These are phyloP conservation scores for Aureobasidium uvarum DNA, from an alignment of 2,329 filamentous ascomycete species.

Conservation along the genomic window DNA sequence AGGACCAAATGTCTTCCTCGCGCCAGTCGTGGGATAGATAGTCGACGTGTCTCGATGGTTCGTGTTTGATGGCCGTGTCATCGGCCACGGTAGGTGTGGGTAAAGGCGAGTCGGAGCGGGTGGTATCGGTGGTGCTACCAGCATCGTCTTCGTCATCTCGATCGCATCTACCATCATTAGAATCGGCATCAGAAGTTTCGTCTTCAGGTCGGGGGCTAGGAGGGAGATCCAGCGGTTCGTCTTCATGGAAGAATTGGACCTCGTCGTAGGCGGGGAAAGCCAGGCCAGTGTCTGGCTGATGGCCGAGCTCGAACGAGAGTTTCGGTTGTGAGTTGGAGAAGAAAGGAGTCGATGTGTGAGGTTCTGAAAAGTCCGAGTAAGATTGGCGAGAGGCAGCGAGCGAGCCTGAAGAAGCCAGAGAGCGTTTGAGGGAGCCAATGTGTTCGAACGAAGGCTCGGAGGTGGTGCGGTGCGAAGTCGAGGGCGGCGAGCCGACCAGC, in stretches of 20 bases:
- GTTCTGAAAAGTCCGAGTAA: conserved; percentile 33
- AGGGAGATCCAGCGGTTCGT: conserved; percentile 42
- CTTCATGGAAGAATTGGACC: conserved; percentile 31
- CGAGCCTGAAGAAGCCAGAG: conserved; percentile 36
- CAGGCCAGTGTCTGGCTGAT: conserved; percentile 50
- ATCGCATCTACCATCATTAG: conserved; percentile 41
- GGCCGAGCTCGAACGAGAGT: conserved; percentile 59
- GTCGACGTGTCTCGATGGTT: conserved; percentile 87
- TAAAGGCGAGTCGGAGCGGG: conserved; percentile 58
- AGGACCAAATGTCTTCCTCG: conserved; percentile 96
- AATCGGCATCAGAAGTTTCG: conserved; percentile 37
- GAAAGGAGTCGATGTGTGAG: conserved; percentile 52
- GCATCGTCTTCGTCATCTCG: conserved; percentile 34
- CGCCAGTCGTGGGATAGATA: conserved; percentile 91
- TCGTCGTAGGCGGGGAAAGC: conserved; percentile 48
- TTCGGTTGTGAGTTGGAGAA: conserved; percentile 64
- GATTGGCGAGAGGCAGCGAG: conserved; percentile 34
- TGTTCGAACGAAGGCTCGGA: conserved; percentile 36
- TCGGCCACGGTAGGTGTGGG: conserved; percentile 66
- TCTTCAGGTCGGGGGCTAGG: conserved; percentile 31
- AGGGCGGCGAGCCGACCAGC: conserved; percentile 39
- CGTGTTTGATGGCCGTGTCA: conserved; percentile 69
- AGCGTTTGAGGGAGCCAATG: conserved; percentile 36
- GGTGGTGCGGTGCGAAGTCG: conserved; percentile 28
- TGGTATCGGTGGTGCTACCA: conserved; percentile 58